These are phyloP conservation scores for Alnus rubra DNA, from an alignment of 306 rosid species.

Conservation along the genomic window DNA sequence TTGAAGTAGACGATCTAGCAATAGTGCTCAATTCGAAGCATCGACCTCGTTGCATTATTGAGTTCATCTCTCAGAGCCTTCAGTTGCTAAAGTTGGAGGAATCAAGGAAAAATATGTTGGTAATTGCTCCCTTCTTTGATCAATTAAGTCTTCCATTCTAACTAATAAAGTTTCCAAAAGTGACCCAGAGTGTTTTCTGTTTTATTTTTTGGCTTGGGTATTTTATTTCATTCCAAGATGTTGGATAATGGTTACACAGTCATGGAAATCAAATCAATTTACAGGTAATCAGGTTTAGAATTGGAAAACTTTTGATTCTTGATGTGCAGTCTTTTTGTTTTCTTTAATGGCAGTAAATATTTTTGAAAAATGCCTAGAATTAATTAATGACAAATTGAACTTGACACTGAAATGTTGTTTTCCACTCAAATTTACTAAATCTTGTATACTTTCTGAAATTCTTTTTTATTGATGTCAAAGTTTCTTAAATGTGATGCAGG, in stretches of 20 bases:
- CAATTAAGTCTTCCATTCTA: not conserved
- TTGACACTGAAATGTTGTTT: not conserved
- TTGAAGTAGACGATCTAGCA: constrained; percentile 68
- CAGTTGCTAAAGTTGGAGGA: constrained; percentile 70
- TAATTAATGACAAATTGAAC: not conserved
- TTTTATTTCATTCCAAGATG: not conserved
- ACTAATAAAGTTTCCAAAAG: not conserved
- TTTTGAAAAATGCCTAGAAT: not conserved
- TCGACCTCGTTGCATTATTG: constrained; percentile 74
- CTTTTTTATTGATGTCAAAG: constrained; percentile 9
- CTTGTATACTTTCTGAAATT: not conserved
- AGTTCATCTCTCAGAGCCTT: constrained; percentile 77
- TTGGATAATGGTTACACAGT: not conserved
- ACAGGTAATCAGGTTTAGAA: not conserved
- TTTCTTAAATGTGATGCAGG: constrained; percentile 46
- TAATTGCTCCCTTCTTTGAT: constrained; percentile 30
- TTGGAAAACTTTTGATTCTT: not conserved
- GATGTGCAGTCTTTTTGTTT: not conserved
- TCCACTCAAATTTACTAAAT: no score
- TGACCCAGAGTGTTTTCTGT: not conserved
- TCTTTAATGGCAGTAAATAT: not conserved
- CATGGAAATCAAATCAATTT: not conserved
- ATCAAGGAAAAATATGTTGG: constrained; percentile 65
- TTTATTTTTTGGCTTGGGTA: not conserved
- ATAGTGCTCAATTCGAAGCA: constrained; percentile 63